These are phyloP conservation scores for Phaeosphaeria sp. DNA, from an alignment of 2,329 filamentous ascomycete genomes.

Conservation along the genomic window DNA sequence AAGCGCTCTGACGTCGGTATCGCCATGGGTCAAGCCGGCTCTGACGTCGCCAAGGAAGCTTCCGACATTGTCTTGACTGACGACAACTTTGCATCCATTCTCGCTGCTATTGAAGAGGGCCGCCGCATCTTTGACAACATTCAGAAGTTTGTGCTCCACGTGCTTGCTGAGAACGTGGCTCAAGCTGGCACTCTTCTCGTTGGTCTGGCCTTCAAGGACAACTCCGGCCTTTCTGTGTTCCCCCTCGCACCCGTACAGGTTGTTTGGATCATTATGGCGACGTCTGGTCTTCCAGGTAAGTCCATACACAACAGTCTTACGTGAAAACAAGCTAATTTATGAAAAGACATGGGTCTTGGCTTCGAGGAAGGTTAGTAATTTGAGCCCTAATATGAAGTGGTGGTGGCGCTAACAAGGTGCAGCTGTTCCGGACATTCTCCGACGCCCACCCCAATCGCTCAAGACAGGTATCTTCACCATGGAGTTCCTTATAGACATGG, in stretches of 20 bases:
- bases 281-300: constrained; percentile 66
- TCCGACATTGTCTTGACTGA: constrained; percentile 85
- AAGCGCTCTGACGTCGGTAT: constrained; percentile 85
- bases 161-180: constrained; percentile 82
- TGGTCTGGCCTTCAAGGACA: constrained; percentile 82
- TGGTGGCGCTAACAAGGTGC: no score
- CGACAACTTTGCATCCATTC: constrained; percentile 87
- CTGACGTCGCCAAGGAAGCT: constrained; percentile 84
- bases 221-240: constrained; percentile 76
- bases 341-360: constrained; percentile 78
- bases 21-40: constrained; percentile 82
- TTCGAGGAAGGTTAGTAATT: no score
- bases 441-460: constrained; percentile 72
- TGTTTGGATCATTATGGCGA: constrained; percentile 94
- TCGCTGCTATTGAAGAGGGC: constrained; percentile 82
- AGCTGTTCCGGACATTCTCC: constrained; percentile 80
- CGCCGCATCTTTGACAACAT: constrained; percentile 89
- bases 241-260: constrained; percentile 86
- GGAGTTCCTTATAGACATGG: constrained; percentile 48
- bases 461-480: constrained; percentile 49
- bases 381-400: no score
- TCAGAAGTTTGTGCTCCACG: constrained; percentile 80
- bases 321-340: neutral
- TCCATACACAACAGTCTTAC: no score
- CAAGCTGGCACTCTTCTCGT: constrained; percentile 83